These are phyloP conservation scores for Penicillium sp. DNA, from an alignment of 2,329 filamentous ascomycete species.

Conservation along the genomic window DNA sequence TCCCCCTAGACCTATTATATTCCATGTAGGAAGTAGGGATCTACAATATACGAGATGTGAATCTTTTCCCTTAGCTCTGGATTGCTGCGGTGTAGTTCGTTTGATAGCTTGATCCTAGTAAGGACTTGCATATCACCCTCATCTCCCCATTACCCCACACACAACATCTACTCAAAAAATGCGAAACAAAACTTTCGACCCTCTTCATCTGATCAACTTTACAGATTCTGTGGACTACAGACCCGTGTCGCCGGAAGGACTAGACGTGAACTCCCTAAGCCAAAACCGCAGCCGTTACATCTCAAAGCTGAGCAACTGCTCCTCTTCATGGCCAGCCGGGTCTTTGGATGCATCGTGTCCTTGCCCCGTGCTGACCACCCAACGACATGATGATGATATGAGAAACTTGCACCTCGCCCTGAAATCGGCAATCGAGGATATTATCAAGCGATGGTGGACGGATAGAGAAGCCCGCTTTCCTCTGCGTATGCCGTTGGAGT, in stretches of 20 bases:
- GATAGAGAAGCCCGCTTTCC: slow-evolving; percentile 22
- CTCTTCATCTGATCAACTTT: neutral
- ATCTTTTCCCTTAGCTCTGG: too few relatives aligned
- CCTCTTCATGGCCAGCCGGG: slow-evolving; percentile 2
- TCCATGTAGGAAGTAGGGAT: too few relatives aligned
- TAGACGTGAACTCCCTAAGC: neutral
- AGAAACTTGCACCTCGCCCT: slow-evolving; percentile 19
- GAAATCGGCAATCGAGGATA: slow-evolving; percentile 23
- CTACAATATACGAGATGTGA: too few relatives aligned
- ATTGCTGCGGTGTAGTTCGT: too few relatives aligned
- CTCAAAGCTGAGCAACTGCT: neutral
- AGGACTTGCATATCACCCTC: neutral
- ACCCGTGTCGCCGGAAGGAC: neutral
- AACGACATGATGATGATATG: neutral
- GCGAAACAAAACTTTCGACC: too few relatives aligned
- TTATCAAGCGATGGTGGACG: slow-evolving; percentile 28
- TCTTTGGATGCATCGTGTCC: neutral
- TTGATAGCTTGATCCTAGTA: neutral
- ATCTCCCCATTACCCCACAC: neutral
- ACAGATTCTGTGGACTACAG: neutral
- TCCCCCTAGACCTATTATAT: too few relatives aligned
- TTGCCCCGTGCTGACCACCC: neutral
- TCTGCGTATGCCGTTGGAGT: slow-evolving; percentile 25
- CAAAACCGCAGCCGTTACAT: neutral
- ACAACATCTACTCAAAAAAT: neutral